phyloP scores from a whole-genome alignment of 2,329 filamentous ascomycete species.

The Alternaria panax region DNA sequence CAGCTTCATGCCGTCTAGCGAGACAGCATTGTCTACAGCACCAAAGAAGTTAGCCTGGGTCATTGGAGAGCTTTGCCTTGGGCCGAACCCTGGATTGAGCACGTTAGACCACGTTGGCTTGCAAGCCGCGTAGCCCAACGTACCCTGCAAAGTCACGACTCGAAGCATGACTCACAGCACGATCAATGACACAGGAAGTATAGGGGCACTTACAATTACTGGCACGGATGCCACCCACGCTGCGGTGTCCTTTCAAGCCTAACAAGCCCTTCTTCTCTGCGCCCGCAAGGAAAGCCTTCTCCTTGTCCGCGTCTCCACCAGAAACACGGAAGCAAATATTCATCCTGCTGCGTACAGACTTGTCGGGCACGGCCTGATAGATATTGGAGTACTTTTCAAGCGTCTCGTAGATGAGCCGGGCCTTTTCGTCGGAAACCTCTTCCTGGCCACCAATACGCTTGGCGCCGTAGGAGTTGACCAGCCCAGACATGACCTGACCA shows the following conservation, averaged over 20 bases:
- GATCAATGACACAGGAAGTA: constrained; percentile 10
- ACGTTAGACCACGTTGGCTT: constrained; percentile 4
- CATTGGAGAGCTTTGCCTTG: constrained; percentile 4
- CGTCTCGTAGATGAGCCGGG: constrained; percentile 75
- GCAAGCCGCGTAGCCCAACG: constrained; percentile 23
- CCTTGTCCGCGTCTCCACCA: constrained; percentile 70
- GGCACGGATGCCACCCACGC: constrained; percentile 83
- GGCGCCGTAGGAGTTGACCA: constrained; percentile 70
- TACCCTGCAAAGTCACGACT: constrained; percentile 1
- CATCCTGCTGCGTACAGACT: constrained; percentile 81
- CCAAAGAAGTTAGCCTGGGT: constrained; percentile 27
- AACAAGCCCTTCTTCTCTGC: constrained; percentile 72
- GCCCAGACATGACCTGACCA: constrained; percentile 82
- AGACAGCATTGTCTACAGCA: constrained; percentile 74
- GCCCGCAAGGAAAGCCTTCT: constrained; percentile 81
- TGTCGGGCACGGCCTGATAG: constrained; percentile 82
- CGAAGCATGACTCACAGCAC: constrained; percentile 14
- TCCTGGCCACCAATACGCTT: constrained; percentile 79
- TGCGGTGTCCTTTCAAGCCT: constrained; percentile 88
- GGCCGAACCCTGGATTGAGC: constrained; percentile 8
- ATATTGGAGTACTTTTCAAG: constrained; percentile 75
- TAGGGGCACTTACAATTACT: constrained; percentile 68
- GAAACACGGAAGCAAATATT: constrained; percentile 91
- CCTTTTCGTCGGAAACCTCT: constrained; percentile 75
- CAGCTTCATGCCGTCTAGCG: constrained; percentile 71